Percentiles rank a stretch among this genome's conserved stretches.
Conservation (phyloP, 495 filamentous ascomycete genomes). For the Tirmania nivea region DNA sequence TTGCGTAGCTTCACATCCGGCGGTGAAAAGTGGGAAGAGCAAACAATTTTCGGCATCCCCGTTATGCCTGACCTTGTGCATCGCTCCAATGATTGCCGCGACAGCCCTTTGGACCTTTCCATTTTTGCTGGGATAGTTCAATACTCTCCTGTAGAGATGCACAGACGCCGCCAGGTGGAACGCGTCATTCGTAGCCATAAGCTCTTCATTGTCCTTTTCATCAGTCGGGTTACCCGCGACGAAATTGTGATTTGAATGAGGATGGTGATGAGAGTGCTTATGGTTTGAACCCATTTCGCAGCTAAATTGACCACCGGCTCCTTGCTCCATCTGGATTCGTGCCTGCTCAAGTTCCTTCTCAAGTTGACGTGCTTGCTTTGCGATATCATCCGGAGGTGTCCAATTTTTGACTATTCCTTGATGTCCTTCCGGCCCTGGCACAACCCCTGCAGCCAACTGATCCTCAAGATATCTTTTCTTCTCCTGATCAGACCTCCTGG, state of each 20-base stretch:
- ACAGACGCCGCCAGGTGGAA: constrained; percentile 65
- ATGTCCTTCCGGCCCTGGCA: constrained; percentile 27
- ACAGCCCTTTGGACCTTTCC: constrained; percentile 40
- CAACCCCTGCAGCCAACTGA: constrained; percentile 10
- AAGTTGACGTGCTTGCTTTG: constrained; percentile 33
- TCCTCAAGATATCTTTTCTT: constrained; percentile 1
- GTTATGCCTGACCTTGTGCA: constrained; percentile 40
- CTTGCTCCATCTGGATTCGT: constrained; percentile 15
- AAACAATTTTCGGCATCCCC: constrained; percentile 55
- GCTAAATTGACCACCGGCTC: background rate
- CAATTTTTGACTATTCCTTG: constrained; percentile 25
- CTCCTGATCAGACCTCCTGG: constrained; percentile 42
- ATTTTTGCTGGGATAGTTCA: constrained; percentile 35
- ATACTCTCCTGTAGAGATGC: constrained; percentile 52
- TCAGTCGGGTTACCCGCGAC: constrained; percentile 24
- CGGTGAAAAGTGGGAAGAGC: constrained; percentile 67
- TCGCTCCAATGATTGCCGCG: constrained; percentile 36
- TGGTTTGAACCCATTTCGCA: background rate
- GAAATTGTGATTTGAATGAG: constrained; percentile 3
- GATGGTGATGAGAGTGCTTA: constrained; percentile 11
- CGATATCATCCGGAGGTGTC: constrained; percentile 33
- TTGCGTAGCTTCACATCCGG: constrained; percentile 50
- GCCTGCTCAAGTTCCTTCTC: constrained; percentile 31
- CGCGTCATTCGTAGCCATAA: constrained; percentile 56
- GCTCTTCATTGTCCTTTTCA: constrained; percentile 37